Evolutionary conservation across 257 asterid genomes (phyloP), one percentile per base, ranked within the genome.

Genomic region (Cruciata laevipes): DNA sequence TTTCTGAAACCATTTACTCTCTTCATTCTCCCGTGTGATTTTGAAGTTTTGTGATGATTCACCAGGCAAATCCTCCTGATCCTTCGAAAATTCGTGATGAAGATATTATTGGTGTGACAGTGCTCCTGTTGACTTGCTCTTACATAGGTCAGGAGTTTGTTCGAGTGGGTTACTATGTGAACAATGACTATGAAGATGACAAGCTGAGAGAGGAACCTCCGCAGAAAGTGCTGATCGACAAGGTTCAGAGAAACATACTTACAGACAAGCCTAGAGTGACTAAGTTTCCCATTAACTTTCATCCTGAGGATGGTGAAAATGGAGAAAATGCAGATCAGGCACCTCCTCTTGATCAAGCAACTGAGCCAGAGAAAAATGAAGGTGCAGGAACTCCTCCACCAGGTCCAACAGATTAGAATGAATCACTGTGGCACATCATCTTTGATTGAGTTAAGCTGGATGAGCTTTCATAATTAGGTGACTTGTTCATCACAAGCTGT

Each of bases 1-100:
- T 75, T 33, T 24, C 33, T 25, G 40, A 68, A 40, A 52, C 17
- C 17, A 14, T 68, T 61, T 24, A 25, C 16, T 37, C 12, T 24
- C 47, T 66, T 63, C 27, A 24, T 16, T 52, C 47, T 32, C n/a
- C 18, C 20, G 0, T 44, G 4, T 20, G 49, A n/a, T 24, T 18
- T 33, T 51, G 14, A 16, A 13, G 12, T 66, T 67, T 51, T 33
- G 31, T 53, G 38, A 24, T 51, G 13, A 47, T 18, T 76, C 75
- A 24, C 74, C 82, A 94, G 97, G 96, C 97, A 13, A 91, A 94
- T 77, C 96, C 97, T 73, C 97, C 99, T 5, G 96, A 94, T 82
- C 96, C 96, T 53, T 73, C 89, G 53, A 90, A 90, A 82, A 94
- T 94, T 60, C 97, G 95, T 7, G 97, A 94, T 73, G 99, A 94